Base-by-base conservation (phyloP, 495 filamentous ascomycete genomes). In the Hypoxylon trugodes region DNA sequence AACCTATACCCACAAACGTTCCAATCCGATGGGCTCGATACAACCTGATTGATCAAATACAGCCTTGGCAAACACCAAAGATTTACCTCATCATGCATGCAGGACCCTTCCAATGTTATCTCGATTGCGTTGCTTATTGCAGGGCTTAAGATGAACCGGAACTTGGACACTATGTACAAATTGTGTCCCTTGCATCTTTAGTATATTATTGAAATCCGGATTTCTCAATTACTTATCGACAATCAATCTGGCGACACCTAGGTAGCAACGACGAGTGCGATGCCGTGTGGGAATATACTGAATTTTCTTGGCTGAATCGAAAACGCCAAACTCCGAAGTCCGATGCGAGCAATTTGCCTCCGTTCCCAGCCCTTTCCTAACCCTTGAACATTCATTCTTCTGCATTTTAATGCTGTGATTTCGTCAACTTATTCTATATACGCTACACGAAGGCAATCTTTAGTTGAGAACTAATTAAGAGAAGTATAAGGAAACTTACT, bases 391-490 rank as follows among this genome's bases (percentile, higher is more conserved):
- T n/a, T n/a, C n/a, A n/a, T n/a, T n/a, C n/a, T n/a, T n/a, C n/a
- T n/a, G n/a, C n/a, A n/a, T n/a, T n/a, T n/a, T n/a, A n/a, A n/a
- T n/a, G n/a, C n/a, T 16, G n/a, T 7, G n/a, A 16, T 9, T 40
- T 3, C 12, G 19, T 52, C 42, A 71, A 32, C 38, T 66, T 47
- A 71, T 55, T 43, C 45, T 59, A 25, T 71, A 71, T 32, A 63
- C 61, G 30, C 69, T 71, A 51, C 32, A 19, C 7, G 30, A 43
- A 36, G 43, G 21, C 5, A 12, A 19, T 32, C 6, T 4, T 61
- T 51, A 56, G 55, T 51, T 33, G 1, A 7, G 3, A 32, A 6
- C 7, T 15, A 35, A 21, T 25, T 19, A 33, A 35, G 3, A 1
- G 25, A 1, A 10, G 26, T 19, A 30, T n/a, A 24, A 32, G 32